A percentile compares a stretch with the other conserved stretches of the same genome.
phyloP scores from a whole-genome alignment of 495 filamentous ascomycete genomes.

The Peziza echinospora region DNA sequence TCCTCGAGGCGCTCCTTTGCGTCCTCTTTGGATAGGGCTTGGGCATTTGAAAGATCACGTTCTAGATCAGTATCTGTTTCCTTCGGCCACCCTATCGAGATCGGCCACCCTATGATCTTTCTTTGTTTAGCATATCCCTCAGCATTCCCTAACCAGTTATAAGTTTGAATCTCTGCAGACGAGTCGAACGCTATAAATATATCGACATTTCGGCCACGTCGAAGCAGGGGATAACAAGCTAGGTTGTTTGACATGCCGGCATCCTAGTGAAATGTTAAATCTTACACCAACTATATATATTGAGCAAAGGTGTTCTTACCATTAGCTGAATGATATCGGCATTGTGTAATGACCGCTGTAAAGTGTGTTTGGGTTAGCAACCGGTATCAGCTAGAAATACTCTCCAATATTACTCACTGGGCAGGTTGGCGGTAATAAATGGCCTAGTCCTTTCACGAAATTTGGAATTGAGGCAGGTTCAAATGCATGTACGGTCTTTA shows the following conservation, averaged over 20 bases:
- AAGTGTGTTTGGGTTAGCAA: too few species aligned
- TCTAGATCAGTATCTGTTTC: constrained; percentile 22
- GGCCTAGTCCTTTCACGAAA: constrained; percentile 58
- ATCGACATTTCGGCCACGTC: constrained; percentile 71
- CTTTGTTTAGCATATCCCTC: constrained; percentile 82
- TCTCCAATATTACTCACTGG: constrained; percentile 47
- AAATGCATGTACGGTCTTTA: constrained; percentile 79
- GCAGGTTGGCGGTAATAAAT: constrained; percentile 45
- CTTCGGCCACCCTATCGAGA: constrained; percentile 78
- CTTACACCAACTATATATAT: too few species aligned
- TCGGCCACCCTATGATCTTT: constrained; percentile 77
- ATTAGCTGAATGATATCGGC: constrained; percentile 60
- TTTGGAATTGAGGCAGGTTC: constrained; percentile 78
- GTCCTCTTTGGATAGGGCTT: constrained; percentile 35
- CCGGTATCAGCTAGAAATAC: too few species aligned
- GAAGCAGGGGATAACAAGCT: constrained; percentile 78
- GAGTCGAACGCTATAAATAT: constrained; percentile 80
- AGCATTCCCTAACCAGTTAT: constrained; percentile 82
- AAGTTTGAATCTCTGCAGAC: constrained; percentile 59
- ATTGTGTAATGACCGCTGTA: constrained; percentile 30
- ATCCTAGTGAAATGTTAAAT: too few species aligned
- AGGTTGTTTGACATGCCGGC: constrained; percentile 97
- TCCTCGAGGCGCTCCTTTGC: constrained; percentile 40
- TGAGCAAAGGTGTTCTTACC: too few species aligned
- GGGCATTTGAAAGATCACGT: constrained; percentile 44